These are phyloP conservation scores for Penicillium sp. DNA, from an alignment of 2,329 filamentous ascomycete species.

Conservation along the genomic window DNA sequence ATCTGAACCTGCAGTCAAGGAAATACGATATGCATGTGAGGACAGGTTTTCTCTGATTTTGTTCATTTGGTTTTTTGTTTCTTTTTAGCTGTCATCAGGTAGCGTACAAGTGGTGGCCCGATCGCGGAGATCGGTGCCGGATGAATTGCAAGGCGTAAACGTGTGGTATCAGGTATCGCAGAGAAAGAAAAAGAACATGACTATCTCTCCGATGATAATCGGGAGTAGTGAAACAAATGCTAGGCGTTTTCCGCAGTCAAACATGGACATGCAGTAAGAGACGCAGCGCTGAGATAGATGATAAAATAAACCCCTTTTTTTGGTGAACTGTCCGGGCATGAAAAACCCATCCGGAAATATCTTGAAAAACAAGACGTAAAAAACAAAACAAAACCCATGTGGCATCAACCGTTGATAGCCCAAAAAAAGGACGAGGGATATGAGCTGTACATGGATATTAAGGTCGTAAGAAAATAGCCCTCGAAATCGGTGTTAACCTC, in stretches of 20 bases:
- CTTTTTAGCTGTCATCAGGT: slow-evolving; percentile 11
- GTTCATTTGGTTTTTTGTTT: slow-evolving; percentile 12
- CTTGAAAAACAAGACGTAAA: slow-evolving; percentile 4
- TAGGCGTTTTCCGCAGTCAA: slow-evolving; percentile 18
- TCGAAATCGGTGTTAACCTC: slow-evolving; percentile 21
- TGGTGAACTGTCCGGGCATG: slow-evolving; percentile 11
- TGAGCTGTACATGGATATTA: slow-evolving; percentile 38
- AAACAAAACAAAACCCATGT: slow-evolving; percentile 13
- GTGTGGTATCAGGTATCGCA: slow-evolving; percentile 34
- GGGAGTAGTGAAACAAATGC: slow-evolving; percentile 12
- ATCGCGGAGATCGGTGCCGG: neutral
- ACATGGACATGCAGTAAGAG: slow-evolving; percentile 12
- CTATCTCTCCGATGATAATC: slow-evolving; percentile 6
- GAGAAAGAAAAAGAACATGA: slow-evolving; percentile 5
- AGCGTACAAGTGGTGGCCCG: slow-evolving; percentile 22
- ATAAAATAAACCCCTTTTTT: slow-evolving; percentile 17
- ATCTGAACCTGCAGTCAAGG: neutral
- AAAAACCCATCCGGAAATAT: slow-evolving; percentile 3
- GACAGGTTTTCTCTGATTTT: slow-evolving; percentile 3
- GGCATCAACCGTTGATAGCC: slow-evolving; percentile 19
- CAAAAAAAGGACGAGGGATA: slow-evolving; percentile 15
- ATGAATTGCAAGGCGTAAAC: slow-evolving; percentile 13
- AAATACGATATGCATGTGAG: slow-evolving; percentile 8
- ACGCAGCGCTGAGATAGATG: slow-evolving; percentile 17
- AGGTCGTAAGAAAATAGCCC: slow-evolving; percentile 20